phyloP scores from a whole-genome alignment of 768 basidiomycete genomes.

The Pilatotrama ljubarskyi region DNA sequence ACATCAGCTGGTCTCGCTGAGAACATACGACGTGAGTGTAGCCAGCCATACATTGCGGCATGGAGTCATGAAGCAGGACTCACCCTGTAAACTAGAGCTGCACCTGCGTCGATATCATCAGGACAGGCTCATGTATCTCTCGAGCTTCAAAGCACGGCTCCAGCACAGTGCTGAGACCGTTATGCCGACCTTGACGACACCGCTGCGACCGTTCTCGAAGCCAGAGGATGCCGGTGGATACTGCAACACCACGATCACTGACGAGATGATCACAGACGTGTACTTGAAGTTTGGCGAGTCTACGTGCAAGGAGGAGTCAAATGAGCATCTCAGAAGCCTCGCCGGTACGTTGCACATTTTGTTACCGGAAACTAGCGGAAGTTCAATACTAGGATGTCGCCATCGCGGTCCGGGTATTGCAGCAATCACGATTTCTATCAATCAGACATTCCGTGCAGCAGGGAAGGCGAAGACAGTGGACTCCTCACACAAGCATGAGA shows the following conservation, averaged over 20 bases:
- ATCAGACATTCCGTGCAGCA: background rate
- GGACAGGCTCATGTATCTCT: background rate
- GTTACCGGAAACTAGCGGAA: too few species aligned
- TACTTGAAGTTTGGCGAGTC: conserved; percentile 19
- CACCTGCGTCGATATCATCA: background rate
- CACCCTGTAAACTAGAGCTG: background rate
- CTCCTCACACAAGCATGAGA: background rate
- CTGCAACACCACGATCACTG: conserved; percentile 14
- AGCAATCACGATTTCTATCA: background rate
- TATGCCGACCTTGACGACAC: background rate
- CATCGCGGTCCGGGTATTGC: too few species aligned
- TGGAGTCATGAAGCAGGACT: too few species aligned
- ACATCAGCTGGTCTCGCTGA: conserved; percentile 27
- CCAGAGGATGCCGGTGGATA: conserved; percentile 1
- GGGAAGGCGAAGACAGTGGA: conserved; percentile 14
- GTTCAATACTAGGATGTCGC: too few species aligned
- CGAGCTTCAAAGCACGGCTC: background rate
- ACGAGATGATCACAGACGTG: conserved; percentile 26
- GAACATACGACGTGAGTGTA: conserved; percentile 26
- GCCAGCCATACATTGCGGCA: too few species aligned
- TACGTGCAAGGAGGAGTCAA: conserved; percentile 23
- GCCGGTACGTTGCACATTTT: background rate
- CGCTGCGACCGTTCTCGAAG: too few species aligned
- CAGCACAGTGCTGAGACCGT: background rate
- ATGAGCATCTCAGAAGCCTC: background rate